Conservation (phyloP, 306 rosid genomes). For the Castanea mollissima region DNA sequence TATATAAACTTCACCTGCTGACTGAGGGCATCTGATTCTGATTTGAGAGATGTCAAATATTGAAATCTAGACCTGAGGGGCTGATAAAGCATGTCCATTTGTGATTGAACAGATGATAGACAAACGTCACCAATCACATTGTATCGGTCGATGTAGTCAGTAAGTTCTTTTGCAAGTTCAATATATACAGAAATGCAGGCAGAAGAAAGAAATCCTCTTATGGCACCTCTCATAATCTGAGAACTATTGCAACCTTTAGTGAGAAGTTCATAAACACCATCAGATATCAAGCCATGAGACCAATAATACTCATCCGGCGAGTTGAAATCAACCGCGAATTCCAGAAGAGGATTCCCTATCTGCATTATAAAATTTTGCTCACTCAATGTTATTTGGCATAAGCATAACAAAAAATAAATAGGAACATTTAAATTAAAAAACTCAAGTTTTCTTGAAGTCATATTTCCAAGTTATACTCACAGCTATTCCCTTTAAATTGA, state of each 20-base stretch:
- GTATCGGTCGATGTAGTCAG: not conserved
- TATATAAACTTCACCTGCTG: not conserved
- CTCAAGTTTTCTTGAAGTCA: not conserved
- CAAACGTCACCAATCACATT: too few species aligned
- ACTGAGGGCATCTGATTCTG: too few species aligned
- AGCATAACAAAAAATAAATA: not conserved
- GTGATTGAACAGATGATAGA: too few species aligned
- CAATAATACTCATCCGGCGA: slow-evolving; percentile 28
- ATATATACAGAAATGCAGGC: slow-evolving; percentile 8
- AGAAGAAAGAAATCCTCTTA: not conserved
- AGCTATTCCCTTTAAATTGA: slow-evolving; percentile 41
- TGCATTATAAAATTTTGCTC: slow-evolving; percentile 5
- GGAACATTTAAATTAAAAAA: too few species aligned
- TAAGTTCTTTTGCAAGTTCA: not conserved
- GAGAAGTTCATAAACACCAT: slow-evolving; percentile 17
- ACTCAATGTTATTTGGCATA: not conserved
- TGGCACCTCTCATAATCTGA: not conserved
- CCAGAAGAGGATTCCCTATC: slow-evolving; percentile 40
- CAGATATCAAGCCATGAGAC: slow-evolving; percentile 40
- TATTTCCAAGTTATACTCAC: slow-evolving; percentile 24
- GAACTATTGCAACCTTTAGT: slow-evolving; percentile 25
- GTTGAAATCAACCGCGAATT: slow-evolving; percentile 28
- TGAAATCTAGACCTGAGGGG: too few species aligned
- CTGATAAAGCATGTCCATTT: too few species aligned
- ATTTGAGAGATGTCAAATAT: too few species aligned